Evolutionary conservation across 2,329 filamentous ascomycete genomes (phyloP).

Genomic region (Harringtonia lauricola): DNA sequence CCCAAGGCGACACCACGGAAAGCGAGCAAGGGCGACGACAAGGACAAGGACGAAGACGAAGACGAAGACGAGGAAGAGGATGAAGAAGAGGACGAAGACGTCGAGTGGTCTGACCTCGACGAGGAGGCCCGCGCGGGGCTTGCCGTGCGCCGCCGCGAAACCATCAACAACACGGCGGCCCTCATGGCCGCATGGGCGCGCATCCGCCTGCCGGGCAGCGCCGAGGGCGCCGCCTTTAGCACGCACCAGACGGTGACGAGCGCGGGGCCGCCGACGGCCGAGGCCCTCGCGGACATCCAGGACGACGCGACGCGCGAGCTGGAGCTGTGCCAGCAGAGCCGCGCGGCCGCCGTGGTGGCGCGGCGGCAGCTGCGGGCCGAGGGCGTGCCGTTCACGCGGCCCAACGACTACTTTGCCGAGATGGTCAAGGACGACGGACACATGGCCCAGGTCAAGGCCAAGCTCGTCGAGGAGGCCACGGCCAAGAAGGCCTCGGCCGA

Average conservation of each 20-base stretch:
- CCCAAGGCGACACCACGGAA: slow-evolving; percentile 12
- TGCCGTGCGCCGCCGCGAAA: slow-evolving; percentile 81
- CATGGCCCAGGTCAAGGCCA: slow-evolving; percentile 93
- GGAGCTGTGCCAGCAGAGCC: slow-evolving; percentile 83
- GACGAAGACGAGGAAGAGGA: slow-evolving; percentile 29
- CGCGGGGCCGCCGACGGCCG: slow-evolving; percentile 45
- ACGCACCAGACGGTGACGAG: slow-evolving; percentile 71
- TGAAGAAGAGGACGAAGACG: slow-evolving; percentile 49
- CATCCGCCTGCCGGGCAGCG: slow-evolving; percentile 54
- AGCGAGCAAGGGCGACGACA: slow-evolving; percentile 13
- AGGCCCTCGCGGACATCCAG: slow-evolving; percentile 67
- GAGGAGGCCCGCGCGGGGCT: slow-evolving; percentile 73
- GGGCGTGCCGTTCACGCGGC: slow-evolving; percentile 74
- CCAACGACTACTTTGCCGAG: slow-evolving; percentile 94
- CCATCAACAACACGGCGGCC: slow-evolving; percentile 92
- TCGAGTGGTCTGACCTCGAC: slow-evolving; percentile 72
- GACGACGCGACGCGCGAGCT: slow-evolving; percentile 90
- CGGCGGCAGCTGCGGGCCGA: slow-evolving; percentile 70
- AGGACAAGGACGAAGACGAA: slow-evolving; percentile 19
- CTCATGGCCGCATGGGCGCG: slow-evolving; percentile 71
- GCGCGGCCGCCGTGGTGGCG: slow-evolving; percentile 65
- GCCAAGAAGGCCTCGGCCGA: slow-evolving; percentile 87
- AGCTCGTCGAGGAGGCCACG: slow-evolving; percentile 84
- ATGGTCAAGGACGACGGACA: slow-evolving; percentile 98
- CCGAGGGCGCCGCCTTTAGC: slow-evolving; percentile 58